Evolutionary conservation across 352 stramenopile genomes (phyloP).

Genomic region (Phytophthora idaei): DNA sequence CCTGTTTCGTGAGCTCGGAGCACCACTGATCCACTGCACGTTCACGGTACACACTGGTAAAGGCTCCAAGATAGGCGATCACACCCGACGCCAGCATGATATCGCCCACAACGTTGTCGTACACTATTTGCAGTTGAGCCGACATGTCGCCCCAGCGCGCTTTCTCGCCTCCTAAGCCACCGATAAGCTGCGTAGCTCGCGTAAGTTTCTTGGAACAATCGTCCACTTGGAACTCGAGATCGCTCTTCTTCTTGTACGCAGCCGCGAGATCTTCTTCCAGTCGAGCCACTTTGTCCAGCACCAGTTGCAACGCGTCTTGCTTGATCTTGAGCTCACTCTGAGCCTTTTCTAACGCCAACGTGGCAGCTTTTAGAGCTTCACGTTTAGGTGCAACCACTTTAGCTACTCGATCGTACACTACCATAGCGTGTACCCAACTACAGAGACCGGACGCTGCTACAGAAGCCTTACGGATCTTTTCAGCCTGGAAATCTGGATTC

Average conservation of each 20-base stretch:
- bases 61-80: constrained; percentile 94
- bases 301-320: constrained; percentile 90
- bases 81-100: constrained; percentile 94
- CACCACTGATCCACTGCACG: constrained; percentile 89
- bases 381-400: constrained; percentile 94
- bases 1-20: constrained; percentile 53
- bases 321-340: constrained; percentile 90
- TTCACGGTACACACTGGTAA: constrained; percentile 92
- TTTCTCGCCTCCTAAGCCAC: constrained; percentile 93
- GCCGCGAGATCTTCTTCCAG: constrained; percentile 90
- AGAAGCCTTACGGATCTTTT: constrained; percentile 95
- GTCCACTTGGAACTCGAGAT: constrained; percentile 91
- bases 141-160: constrained; percentile 92
- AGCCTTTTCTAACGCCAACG: constrained; percentile 83
- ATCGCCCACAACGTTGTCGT: constrained; percentile 93
- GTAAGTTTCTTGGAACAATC: constrained; percentile 93
- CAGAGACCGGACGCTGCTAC: constrained; percentile 94
- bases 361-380: constrained; percentile 91
- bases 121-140: constrained; percentile 80
- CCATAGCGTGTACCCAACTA: constrained; percentile 96
- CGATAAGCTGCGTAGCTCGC: constrained; percentile 93
- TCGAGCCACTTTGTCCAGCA: constrained; percentile 92
- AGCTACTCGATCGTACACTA: constrained; percentile 94
- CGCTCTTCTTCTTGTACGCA: constrained; percentile 93
- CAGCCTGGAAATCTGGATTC: constrained; percentile 92